Percentiles rank a stretch among this genome's conserved stretches.
phyloP scores from a whole-genome alignment of 1,139 yeast species.

The Zygoascus sp. region DNA sequence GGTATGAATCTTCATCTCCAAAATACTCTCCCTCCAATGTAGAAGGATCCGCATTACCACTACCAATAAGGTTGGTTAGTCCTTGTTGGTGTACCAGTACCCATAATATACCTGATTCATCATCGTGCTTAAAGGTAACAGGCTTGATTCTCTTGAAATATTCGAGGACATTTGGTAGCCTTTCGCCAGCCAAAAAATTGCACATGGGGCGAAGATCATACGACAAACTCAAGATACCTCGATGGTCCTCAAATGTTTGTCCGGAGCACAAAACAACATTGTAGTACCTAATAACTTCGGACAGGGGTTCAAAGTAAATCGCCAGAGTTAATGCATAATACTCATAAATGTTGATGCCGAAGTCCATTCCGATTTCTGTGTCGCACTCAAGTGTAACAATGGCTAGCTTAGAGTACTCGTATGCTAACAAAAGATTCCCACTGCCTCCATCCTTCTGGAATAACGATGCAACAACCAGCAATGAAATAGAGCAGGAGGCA shows the following conservation, averaged over 20 bases:
- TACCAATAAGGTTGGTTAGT: conserved; percentile 26
- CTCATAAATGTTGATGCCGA: conserved; percentile 44
- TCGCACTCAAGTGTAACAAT: conserved; percentile 40
- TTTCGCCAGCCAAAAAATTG: conserved; percentile 31
- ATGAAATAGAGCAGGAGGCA: conserved; percentile 33
- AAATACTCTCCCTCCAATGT: conserved; percentile 26
- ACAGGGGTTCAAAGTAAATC: conserved; percentile 42
- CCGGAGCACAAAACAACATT: conserved; percentile 30
- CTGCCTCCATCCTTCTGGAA: conserved; percentile 32
- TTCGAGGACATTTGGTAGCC: conserved; percentile 27
- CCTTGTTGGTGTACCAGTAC: conserved; percentile 30
- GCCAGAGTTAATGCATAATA: conserved; percentile 45
- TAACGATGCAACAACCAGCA: conserved; percentile 34
- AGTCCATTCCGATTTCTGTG: conserved; percentile 38
- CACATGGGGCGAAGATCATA: conserved; percentile 32
- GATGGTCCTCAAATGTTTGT: conserved; percentile 29
- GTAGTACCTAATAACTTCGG: conserved; percentile 37
- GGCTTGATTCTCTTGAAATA: conserved; percentile 26
- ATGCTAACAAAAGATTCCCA: conserved; percentile 40
- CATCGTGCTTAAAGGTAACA: conserved; percentile 25
- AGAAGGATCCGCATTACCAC: conserved; percentile 27
- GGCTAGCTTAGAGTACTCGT: conserved; percentile 41
- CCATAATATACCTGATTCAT: conserved; percentile 30
- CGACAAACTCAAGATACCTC: conserved; percentile 29
- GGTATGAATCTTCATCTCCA: conserved; percentile 18